Percentiles rank a stretch among this genome's conserved stretches.
Conservation (phyloP, 2,329 filamentous ascomycete species). For the Phaeosphaeria sp. region DNA sequence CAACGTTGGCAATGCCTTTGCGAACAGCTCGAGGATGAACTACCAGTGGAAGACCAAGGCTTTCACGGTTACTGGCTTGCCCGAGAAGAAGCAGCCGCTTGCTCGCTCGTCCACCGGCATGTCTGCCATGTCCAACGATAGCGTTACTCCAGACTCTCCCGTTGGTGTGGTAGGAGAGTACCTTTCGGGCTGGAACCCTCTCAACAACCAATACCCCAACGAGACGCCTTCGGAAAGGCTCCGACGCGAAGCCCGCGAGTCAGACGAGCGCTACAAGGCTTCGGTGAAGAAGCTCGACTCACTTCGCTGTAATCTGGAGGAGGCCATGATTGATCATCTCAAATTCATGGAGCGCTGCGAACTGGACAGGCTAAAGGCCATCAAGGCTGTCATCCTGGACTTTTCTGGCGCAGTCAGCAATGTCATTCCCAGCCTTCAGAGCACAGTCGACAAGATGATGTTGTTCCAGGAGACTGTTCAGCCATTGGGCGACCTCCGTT, state of each 20-base stretch:
- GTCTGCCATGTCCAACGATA: constrained; percentile 49
- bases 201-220: constrained; percentile 89
- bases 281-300: constrained; percentile 86
- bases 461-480: constrained; percentile 99
- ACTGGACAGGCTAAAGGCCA: constrained; percentile 92
- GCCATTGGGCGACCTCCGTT: constrained; percentile 85
- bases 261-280: constrained; percentile 92
- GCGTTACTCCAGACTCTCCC: constrained; percentile 74
- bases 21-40: constrained; percentile 95
- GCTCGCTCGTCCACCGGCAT: constrained; percentile 76
- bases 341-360: constrained; percentile 98
- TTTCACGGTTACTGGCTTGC: constrained; percentile 85
- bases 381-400: constrained; percentile 97
- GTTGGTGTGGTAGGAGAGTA: constrained; percentile 88
- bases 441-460: constrained; percentile 98
- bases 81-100: constrained; percentile 81
- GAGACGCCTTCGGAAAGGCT: constrained; percentile 88
- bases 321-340: constrained; percentile 89
- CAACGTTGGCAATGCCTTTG: constrained; percentile 93
- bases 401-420: constrained; percentile 98
- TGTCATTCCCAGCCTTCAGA: constrained; percentile 94
- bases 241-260: constrained; percentile 84
- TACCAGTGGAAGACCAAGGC: constrained; percentile 97
- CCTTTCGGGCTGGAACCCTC: constrained; percentile 87
- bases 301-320: constrained; percentile 91